Conservation (phyloP, 208 protist species). For the Herpetomonas muscarum region DNA sequence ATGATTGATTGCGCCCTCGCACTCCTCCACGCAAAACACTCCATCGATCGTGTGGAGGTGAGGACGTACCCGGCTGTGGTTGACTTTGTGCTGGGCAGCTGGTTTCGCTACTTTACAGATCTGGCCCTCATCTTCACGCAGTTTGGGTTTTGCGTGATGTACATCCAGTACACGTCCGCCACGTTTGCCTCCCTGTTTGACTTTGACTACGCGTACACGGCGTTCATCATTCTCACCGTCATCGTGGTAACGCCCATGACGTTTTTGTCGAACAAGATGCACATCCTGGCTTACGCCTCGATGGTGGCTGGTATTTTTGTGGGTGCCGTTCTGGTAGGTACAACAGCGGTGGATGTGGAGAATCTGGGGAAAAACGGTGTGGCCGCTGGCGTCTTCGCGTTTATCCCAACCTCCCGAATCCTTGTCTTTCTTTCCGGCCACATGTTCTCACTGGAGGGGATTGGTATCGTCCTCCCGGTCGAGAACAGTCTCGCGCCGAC, state of each 20-base stretch:
- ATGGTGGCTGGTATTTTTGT: slow-evolving; percentile 63
- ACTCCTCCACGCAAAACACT: slow-evolving; percentile 53
- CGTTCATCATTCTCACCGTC: slow-evolving; percentile 47
- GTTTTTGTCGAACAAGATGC: slow-evolving; percentile 59
- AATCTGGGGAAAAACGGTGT: slow-evolving; percentile 36
- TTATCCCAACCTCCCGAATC: slow-evolving; percentile 34
- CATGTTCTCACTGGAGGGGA: slow-evolving; percentile 79
- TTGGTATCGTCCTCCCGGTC: slow-evolving; percentile 69
- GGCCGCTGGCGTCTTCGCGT: slow-evolving; percentile 21
- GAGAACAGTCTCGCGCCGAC: slow-evolving; percentile 65
- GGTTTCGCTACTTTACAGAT: slow-evolving; percentile 53
- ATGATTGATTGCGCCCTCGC: slow-evolving; percentile 73
- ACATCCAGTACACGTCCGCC: slow-evolving; percentile 69
- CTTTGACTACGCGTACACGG: slow-evolving; percentile 23
- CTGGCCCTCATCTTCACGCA: slow-evolving; percentile 81
- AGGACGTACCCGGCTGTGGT: slow-evolving; percentile 78
- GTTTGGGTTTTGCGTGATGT: slow-evolving; percentile 85
- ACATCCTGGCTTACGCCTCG: slow-evolving; percentile 53
- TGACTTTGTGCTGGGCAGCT: slow-evolving; percentile 48
- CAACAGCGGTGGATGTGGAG: slow-evolving; percentile 38
- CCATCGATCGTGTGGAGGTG: slow-evolving; percentile 47
- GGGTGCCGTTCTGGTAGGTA: slow-evolving; percentile 41
- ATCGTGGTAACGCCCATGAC: slow-evolving; percentile 64
- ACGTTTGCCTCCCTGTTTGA: slow-evolving; percentile 56
- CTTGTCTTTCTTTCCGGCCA: slow-evolving; percentile 73